Evolutionary conservation across 2,329 filamentous ascomycete species (phyloP).

Genomic region (Beauveria caledonica): DNA sequence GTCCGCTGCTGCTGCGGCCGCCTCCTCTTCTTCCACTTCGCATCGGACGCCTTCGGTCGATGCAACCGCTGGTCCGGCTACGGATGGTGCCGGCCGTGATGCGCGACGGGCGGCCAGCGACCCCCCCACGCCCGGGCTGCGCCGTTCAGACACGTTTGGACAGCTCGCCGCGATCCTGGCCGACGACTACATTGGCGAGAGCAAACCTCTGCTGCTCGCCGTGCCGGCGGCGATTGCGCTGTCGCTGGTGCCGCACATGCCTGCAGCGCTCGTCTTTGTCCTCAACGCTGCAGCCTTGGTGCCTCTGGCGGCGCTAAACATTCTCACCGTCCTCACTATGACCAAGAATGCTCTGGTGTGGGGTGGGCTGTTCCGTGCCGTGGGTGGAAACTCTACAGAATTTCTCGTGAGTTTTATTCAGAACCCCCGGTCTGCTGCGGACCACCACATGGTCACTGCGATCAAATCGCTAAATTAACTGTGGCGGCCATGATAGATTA

Average conservation of each 20-base stretch:
- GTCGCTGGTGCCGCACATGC: background rate
- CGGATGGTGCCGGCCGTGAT: background rate
- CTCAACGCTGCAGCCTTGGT: conserved; percentile 12
- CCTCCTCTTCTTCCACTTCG: background rate
- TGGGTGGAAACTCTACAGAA: conserved; percentile 13
- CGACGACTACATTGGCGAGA: conserved; percentile 13
- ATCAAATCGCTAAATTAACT: background rate
- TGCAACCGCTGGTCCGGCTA: background rate
- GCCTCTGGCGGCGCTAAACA: conserved; percentile 13
- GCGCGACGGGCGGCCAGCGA: background rate
- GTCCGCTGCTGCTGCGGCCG: background rate
- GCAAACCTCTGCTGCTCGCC: conserved; percentile 12
- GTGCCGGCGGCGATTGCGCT: conserved; percentile 7
- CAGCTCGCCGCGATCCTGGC: conserved; percentile 11
- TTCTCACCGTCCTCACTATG: conserved; percentile 11
- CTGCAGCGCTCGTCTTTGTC: conserved; percentile 5
- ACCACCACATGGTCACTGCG: no score
- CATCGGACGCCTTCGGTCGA: background rate
- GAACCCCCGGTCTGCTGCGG: no score
- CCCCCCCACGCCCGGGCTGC: background rate
- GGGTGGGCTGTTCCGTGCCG: conserved; percentile 12
- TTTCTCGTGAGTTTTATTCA: conserved; percentile 7
- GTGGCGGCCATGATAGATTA: background rate
- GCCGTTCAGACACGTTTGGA: conserved; percentile 10
- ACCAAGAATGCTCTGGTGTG: conserved; percentile 7